Conservation (phyloP, 2,329 filamentous ascomycete species). For the Ascochyta rabiei region DNA sequence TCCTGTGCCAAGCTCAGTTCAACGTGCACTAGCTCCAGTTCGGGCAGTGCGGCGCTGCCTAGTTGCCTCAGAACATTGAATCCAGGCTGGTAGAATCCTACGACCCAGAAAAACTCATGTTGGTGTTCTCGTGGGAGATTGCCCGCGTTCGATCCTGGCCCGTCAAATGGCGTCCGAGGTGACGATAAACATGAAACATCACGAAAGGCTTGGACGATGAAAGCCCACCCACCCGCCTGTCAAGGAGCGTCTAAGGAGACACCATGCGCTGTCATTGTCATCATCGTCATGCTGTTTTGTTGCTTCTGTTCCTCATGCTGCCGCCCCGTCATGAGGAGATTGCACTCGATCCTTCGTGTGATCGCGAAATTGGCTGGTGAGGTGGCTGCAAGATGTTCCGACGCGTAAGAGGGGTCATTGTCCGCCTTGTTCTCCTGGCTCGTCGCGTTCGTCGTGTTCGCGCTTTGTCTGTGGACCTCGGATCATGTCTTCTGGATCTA, state of each 20-base stretch:
- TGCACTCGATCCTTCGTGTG: constrained; percentile 7
- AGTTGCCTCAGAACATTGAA: constrained; percentile 31
- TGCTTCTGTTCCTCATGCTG: background rate
- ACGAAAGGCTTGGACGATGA: constrained; percentile 18
- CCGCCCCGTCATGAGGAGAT: constrained; percentile 7
- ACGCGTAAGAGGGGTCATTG: background rate
- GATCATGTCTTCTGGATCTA: constrained; percentile 12
- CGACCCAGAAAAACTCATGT: constrained; percentile 25
- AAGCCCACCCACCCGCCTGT: constrained; percentile 13
- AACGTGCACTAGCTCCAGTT: constrained; percentile 25
- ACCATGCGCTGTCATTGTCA: constrained; percentile 25
- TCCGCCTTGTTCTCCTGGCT: background rate
- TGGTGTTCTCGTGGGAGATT: constrained; percentile 28
- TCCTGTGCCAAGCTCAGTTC: constrained; percentile 29
- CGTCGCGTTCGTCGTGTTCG: too few species aligned
- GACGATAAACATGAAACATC: constrained; percentile 29
- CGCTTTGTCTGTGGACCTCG: constrained; percentile 5
- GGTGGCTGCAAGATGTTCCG: constrained; percentile 7
- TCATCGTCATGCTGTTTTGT: background rate
- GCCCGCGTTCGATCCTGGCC: constrained; percentile 17
- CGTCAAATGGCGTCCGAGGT: constrained; percentile 25
- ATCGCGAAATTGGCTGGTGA: constrained; percentile 7
- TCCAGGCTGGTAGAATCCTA: constrained; percentile 25
- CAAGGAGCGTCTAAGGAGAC: constrained; percentile 34
- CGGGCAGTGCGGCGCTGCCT: constrained; percentile 20